Conservation (phyloP, 164 flowering plant genomes). For the Nelumbo lutea region DNA sequence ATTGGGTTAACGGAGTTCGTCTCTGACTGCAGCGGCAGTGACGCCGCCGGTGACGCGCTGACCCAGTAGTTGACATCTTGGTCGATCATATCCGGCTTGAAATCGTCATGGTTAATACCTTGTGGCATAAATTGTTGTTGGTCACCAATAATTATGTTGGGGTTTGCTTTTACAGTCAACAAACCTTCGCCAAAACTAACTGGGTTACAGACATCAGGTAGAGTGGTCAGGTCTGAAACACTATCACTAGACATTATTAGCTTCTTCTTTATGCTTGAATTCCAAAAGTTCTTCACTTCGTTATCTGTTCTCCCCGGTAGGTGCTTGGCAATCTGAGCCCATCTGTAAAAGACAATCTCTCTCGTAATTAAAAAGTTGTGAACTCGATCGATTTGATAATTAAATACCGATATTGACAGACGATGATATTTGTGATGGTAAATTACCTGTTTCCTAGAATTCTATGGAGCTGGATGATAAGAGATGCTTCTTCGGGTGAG, state of each 20-base stretch:
- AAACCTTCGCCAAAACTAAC: constrained; percentile 13
- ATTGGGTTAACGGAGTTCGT: constrained; percentile 14
- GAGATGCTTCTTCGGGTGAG: constrained; percentile 69
- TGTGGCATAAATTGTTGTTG: constrained; percentile 26
- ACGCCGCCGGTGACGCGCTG: constrained; percentile 8
- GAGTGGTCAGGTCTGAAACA: constrained; percentile 10
- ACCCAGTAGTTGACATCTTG: constrained; percentile 10
- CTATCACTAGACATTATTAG: constrained; percentile 31
- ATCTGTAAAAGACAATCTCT: constrained; percentile 32
- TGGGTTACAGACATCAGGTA: constrained; percentile 18
- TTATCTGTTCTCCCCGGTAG: constrained; percentile 93
- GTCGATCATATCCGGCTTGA: constrained; percentile 11
- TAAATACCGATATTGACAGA: neutral
- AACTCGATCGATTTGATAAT: too few relatives aligned
- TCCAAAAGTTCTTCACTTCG: constrained; percentile 94
- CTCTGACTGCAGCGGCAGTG: constrained; percentile 6
- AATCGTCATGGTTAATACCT: constrained; percentile 18
- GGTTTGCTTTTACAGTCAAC: constrained; percentile 22
- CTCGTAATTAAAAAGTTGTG: neutral
- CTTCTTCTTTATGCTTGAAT: constrained; percentile 84
- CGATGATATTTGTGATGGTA: neutral
- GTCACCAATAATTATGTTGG: constrained; percentile 19
- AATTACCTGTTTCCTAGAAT: constrained; percentile 76
- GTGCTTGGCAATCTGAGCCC: constrained; percentile 91
- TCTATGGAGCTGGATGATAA: constrained; percentile 79